A percentile compares a stretch with the other conserved stretches of the same genome.
phyloP scores from a whole-genome alignment of 352 stramenopile species.

The Phytopythium aichiense region DNA sequence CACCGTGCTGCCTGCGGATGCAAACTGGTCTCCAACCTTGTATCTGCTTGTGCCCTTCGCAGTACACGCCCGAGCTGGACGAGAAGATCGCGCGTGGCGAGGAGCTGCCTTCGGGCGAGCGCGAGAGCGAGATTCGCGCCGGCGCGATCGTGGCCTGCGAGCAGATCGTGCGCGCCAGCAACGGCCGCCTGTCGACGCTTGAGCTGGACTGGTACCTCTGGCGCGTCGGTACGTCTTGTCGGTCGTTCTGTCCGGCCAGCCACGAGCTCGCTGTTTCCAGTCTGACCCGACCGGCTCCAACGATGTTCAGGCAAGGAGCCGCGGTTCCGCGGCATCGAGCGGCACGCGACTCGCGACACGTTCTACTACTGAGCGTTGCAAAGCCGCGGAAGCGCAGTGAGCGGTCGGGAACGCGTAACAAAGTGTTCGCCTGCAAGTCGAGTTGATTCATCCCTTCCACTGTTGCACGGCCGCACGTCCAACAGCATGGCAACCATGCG shows the following conservation, averaged over 20 bases:
- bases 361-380: slow-evolving; percentile 50
- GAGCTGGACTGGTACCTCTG: slow-evolving; percentile 72
- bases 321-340: slow-evolving; percentile 57
- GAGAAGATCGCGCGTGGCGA: slow-evolving; percentile 40
- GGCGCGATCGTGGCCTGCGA: slow-evolving; percentile 63
- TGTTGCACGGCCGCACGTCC: background rate
- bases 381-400: background rate
- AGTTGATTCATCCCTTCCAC: background rate
- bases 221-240: slow-evolving; percentile 37
- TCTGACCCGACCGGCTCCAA: background rate
- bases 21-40: background rate
- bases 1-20: background rate
- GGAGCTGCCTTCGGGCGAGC: slow-evolving; percentile 33
- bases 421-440: background rate
- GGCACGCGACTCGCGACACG: slow-evolving; percentile 65
- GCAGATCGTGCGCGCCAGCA: slow-evolving; percentile 51
- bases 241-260: background rate
- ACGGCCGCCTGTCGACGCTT: slow-evolving; percentile 35
- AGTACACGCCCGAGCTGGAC: slow-evolving; percentile 59
- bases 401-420: background rate
- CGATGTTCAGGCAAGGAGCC: slow-evolving; percentile 54
- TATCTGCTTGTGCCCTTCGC: background rate
- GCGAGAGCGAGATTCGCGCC: slow-evolving; percentile 67
- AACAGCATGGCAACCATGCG: background rate
- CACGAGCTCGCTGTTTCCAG: background rate